Conservation (phyloP, 1,139 yeast genomes). For the Hanseniaspora uvarum region DNA sequence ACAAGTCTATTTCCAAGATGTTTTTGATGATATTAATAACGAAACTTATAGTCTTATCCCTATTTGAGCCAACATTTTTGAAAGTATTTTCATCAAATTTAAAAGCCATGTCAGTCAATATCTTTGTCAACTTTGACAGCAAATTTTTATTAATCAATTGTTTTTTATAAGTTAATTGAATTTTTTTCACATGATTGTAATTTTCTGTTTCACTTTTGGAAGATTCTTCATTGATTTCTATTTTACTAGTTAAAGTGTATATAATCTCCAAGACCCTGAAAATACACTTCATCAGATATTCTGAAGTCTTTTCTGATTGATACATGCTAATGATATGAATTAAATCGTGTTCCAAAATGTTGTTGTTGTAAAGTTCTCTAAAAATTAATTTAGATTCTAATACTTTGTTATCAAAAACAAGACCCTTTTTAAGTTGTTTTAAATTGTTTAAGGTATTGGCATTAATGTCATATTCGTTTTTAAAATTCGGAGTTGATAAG, state of each 20-base stretch:
- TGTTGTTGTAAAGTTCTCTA: constrained; percentile 74
- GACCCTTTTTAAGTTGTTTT: constrained; percentile 81
- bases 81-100: not conserved
- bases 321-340: constrained; percentile 48
- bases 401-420: constrained; percentile 69
- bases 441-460: constrained; percentile 86
- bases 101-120: not conserved
- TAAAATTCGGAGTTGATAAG: constrained; percentile 33
- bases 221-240: constrained; percentile 46
- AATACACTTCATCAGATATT: constrained; percentile 24
- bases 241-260: constrained; percentile 82
- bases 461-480: constrained; percentile 65
- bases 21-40: constrained; percentile 69
- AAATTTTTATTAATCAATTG: constrained; percentile 37
- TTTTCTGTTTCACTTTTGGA: constrained; percentile 45
- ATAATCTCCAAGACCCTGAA: constrained; percentile 65
- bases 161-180: constrained; percentile 64
- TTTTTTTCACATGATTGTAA: constrained; percentile 51
- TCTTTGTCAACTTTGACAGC: not conserved
- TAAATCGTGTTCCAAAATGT: constrained; percentile 62
- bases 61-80: constrained; percentile 42
- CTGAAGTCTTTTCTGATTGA: constrained; percentile 22
- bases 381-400: constrained; percentile 69
- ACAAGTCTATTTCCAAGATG: constrained; percentile 63
- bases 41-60: constrained; percentile 60